Conservation (phyloP, 441 rosid species). For the Flueggea neowawraea region DNA sequence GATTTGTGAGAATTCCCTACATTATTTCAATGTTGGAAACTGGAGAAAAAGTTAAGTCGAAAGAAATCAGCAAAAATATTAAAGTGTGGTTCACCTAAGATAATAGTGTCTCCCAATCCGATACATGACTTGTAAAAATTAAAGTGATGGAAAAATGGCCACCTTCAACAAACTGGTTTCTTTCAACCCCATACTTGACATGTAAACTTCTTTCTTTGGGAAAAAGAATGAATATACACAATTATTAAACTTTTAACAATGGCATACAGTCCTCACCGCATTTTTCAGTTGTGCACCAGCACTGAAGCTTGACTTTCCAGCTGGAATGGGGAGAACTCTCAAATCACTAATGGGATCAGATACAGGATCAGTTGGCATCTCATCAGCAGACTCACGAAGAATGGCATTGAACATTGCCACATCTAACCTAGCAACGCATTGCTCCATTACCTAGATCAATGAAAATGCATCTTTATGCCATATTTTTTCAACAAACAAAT, state of each 20-base stretch:
- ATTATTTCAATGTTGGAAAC: too few species aligned
- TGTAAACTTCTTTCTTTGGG: constrained; percentile 47
- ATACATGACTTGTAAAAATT: too few species aligned
- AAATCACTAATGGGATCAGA: constrained; percentile 92
- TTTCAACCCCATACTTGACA: too few species aligned
- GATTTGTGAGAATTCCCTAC: too few species aligned
- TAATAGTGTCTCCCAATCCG: too few species aligned
- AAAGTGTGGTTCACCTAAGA: too few species aligned
- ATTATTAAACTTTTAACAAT: too few species aligned
- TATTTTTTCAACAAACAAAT: background rate
- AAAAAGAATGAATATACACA: constrained; percentile 26
- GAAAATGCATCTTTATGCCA: constrained; percentile 12
- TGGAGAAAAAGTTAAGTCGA: too few species aligned
- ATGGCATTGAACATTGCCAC: constrained; percentile 98
- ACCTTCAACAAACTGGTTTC: too few species aligned
- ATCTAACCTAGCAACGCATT: constrained; percentile 77
- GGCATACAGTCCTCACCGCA: constrained; percentile 42
- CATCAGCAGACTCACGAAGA: constrained; percentile 87
- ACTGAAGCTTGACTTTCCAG: constrained; percentile 85
- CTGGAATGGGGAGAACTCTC: constrained; percentile 88
- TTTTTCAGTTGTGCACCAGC: constrained; percentile 89
- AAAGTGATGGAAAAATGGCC: too few species aligned
- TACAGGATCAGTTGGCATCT: constrained; percentile 95
- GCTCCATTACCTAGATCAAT: constrained; percentile 87
- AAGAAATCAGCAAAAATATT: too few species aligned